phyloP scores from a whole-genome alignment of 1,284 basidiomycete species.

The Nidula niveotomentosa region DNA sequence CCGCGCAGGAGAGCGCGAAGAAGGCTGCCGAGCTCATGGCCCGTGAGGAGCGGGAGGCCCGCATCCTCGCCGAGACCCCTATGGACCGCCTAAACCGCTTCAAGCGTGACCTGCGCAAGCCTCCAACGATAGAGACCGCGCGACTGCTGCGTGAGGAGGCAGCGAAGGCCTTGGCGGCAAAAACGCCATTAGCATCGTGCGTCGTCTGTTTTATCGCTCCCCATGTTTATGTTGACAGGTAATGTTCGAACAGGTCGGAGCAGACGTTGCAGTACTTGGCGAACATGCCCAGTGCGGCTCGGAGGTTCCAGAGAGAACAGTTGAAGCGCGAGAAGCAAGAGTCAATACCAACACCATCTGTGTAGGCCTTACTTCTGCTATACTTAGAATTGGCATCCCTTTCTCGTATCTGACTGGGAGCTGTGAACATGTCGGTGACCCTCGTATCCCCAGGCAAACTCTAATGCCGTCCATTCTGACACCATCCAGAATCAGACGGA shows the following conservation, averaged over 20 bases:
- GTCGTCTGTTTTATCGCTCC: conserved; percentile 5
- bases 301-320: too few species aligned
- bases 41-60: too few species aligned
- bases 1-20: conserved; percentile 27
- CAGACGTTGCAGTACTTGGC: not conserved
- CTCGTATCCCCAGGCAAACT: too few species aligned
- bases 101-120: not conserved
- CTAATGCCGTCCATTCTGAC: too few species aligned
- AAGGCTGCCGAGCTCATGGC: conserved; percentile 5
- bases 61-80: too few species aligned
- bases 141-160: conserved; percentile 15
- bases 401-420: too few species aligned
- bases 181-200: conserved; percentile 23
- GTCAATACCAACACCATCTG: too few species aligned
- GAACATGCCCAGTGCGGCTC: not conserved
- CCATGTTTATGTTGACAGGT: not conserved
- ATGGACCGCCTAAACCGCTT: not conserved
- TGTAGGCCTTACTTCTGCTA: too few species aligned
- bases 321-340: too few species aligned
- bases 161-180: conserved; percentile 22
- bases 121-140: conserved; percentile 8
- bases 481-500: too few species aligned
- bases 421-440: too few species aligned
- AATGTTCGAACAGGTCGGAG: not conserved
- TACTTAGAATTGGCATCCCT: too few species aligned